Evolutionary conservation across 1,139 yeast genomes (phyloP).

Genomic region (Suhomyces choctaworum): DNA sequence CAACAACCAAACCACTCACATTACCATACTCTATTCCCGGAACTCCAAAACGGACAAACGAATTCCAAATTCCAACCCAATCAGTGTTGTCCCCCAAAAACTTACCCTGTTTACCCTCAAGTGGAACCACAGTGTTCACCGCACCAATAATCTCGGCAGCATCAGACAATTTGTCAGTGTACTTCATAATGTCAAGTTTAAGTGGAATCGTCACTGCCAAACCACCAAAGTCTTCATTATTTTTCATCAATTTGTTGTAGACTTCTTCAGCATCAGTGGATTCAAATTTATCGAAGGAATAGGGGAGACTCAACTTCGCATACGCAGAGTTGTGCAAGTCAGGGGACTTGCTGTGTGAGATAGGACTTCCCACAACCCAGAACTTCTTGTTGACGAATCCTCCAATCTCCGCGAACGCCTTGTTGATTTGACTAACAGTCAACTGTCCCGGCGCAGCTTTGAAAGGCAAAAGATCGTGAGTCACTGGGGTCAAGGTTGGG

Average conservation of each 20-base stretch:
- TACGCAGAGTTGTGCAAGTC: conserved; percentile 78
- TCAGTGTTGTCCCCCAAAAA: conserved; percentile 91
- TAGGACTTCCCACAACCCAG: conserved; percentile 81
- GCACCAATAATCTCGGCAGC: conserved; percentile 86
- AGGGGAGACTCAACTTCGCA: conserved; percentile 73
- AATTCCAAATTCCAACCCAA: conserved; percentile 83
- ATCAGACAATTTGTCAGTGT: conserved; percentile 61
- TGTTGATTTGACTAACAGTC: conserved; percentile 60
- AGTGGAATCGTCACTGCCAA: conserved; percentile 90
- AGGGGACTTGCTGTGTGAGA: conserved; percentile 87
- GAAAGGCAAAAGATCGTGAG: conserved; percentile 62
- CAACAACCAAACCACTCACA: conserved; percentile 71
- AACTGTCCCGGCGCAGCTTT: conserved; percentile 82
- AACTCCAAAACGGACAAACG: conserved; percentile 64
- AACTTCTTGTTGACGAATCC: conserved; percentile 57
- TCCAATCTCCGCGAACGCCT: conserved; percentile 62
- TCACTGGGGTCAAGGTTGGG: conserved; percentile 76
- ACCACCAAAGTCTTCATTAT: conserved; percentile 68
- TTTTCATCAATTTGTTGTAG: conserved; percentile 49
- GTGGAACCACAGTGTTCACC: conserved; percentile 78
- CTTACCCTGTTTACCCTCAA: conserved; percentile 46
- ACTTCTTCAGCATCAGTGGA: conserved; percentile 58
- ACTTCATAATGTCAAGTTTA: conserved; percentile 73
- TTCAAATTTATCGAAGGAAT: conserved; percentile 67
- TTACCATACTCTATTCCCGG: conserved; percentile 38